Evolutionary conservation across 345 rosid species (phyloP), one percentile per base, ranked within the genome.

Genomic region (Citropsis articulata): DNA sequence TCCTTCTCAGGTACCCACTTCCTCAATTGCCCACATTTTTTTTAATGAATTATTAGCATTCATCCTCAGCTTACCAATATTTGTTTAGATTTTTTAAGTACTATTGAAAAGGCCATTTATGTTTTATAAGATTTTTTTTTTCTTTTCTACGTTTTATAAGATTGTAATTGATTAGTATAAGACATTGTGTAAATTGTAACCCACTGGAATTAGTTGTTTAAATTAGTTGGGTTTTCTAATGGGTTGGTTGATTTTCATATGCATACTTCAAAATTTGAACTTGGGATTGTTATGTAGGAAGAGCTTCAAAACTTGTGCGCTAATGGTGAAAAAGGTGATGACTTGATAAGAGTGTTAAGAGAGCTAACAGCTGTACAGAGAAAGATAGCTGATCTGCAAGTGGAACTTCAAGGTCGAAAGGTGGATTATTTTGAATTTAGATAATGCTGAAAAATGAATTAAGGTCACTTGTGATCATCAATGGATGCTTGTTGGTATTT

Each of bases 371-470:
- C 88, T 77, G 97, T 97, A 6, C 98, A 94, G 71, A 89, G 98
- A 67, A 94, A 94, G 86, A 97, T 93, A 65, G 92, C 98, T 24
- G 99, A 97, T 79, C 86, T 94, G 76, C 99, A 94, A 84, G 98
- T 93, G 28, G 98, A 97, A 82, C 94, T 97, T 83, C 98, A 97
- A 88, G 99, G 99, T 63, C 87, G 99, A 81, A 97, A 94, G 99
- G 99, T 94, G 78, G 64, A 10, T 35, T 38, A 56, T 78, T 28
- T 12, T 30, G 24, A 73, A 35, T 68, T 9, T 27, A 5, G 24
- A 59, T 0, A 18, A 35, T 30, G 22, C 36, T 30, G 12, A 2
- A 35, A 57, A 19, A 74, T 5, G 13, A 33, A 33, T 30, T 56
- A 45, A 10, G 7, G 3, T 42, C 16, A 42, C 72, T 13, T 69